Base-by-base conservation (phyloP, 345 rosid species). In the Erucastrum elatum region DNA sequence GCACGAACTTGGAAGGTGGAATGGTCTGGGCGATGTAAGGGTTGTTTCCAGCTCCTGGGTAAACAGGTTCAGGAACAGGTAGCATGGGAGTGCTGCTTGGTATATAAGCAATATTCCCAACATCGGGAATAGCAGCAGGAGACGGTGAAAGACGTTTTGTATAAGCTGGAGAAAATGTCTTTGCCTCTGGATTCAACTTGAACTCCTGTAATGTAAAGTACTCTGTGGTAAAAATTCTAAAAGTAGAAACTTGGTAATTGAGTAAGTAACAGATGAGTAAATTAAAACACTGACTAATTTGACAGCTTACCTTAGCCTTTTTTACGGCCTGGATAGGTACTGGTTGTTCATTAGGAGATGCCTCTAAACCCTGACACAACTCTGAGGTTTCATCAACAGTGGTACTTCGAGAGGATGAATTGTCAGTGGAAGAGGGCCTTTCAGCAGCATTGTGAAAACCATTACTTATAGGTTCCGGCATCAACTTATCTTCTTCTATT, bases 121-220 rank as follows among this genome's bases (percentile, higher is more conserved):
- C 77, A 63, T 84, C 26, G 68, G 88, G 89, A 55, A 67, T 34
- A 60, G 12, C 84, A 56, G 77, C 75, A 35, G 92, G 84, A 86
- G 85, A 78, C 2, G 87, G 84, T 15, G 94, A 64, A 81, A 71
- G 53, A 59, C 88, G 64, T 76, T 82, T 86, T 25, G 84, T 76
- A 80, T 78, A 87, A 75, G 93, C 83, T 6, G 98, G 98, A 74
- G 87, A 89, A 82, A 92, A 94, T 44, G 76, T 72, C 82, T 89
- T 89, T 72, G 98, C 98, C 66, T 78, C 89, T 12, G 97, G 93
- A 75, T 94, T 94, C 75, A 94, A 94, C 86, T 90, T 94, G 86
- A 86, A 94, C 65, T 87, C 98, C 98, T 94, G 82, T 13, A 60
- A 26, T 49, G 56, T 49, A 41, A 39, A n/a, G 17, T 1, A 49